Conservation (phyloP, 345 rosid species). For the Clarkia xantiana region DNA sequence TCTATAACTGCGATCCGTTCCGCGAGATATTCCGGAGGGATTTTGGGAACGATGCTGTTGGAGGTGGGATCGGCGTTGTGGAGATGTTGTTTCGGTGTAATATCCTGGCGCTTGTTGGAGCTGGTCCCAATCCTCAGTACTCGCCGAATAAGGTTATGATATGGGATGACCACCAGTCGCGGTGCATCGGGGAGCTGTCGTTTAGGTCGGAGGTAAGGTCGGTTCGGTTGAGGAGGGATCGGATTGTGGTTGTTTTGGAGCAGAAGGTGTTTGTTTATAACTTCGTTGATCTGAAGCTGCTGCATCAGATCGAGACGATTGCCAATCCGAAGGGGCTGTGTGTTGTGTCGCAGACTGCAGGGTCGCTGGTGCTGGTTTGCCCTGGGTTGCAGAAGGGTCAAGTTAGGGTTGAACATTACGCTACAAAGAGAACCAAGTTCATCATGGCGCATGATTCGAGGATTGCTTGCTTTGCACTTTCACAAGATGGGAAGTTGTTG, state of each 20-base stretch:
- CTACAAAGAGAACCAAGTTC: constrained; percentile 73
- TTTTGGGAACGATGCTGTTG: constrained; percentile 32
- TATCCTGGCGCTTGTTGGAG: constrained; percentile 83
- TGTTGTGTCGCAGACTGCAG: constrained; percentile 71
- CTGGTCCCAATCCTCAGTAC: constrained; percentile 77
- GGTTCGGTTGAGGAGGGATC: constrained; percentile 63
- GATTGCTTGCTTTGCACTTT: constrained; percentile 70
- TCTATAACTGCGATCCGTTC: constrained; percentile 83
- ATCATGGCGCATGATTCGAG: constrained; percentile 91
- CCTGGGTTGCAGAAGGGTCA: constrained; percentile 88
- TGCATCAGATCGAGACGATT: constrained; percentile 86
- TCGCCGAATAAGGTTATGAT: constrained; percentile 81
- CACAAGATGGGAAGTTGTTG: constrained; percentile 73
- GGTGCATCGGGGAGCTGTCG: constrained; percentile 77
- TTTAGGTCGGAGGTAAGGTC: constrained; percentile 82
- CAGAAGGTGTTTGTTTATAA: constrained; percentile 84
- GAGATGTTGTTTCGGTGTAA: constrained; percentile 92
- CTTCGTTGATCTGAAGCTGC: constrained; percentile 62
- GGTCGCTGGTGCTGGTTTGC: constrained; percentile 66
- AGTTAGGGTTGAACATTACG: constrained; percentile 82
- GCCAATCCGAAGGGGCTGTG: constrained; percentile 84
- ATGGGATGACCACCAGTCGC: constrained; percentile 87
- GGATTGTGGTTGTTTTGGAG: constrained; percentile 63
- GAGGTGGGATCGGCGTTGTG: constrained; percentile 65
- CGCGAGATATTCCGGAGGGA: constrained; percentile 93